A percentile compares a stretch with the other conserved stretches of the same genome.
Conservation (phyloP, 1,139 yeast species). For the Geotrichum citri-aurantii region DNA sequence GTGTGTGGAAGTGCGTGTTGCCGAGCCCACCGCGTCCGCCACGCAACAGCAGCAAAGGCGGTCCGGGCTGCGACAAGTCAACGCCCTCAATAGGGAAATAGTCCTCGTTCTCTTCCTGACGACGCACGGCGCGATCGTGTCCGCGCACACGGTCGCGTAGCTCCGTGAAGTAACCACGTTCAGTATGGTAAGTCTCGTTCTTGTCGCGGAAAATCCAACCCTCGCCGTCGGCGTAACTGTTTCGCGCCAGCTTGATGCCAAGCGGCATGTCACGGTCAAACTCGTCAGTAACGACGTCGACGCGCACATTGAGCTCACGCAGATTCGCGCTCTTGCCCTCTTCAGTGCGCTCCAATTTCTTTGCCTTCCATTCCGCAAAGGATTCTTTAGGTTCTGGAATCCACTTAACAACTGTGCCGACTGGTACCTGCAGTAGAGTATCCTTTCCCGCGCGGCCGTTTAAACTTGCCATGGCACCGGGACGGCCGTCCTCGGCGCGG, state of each 20-base stretch:
- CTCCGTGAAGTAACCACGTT: constrained; percentile 56
- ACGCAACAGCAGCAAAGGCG: constrained; percentile 62
- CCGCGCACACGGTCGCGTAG: constrained; percentile 57
- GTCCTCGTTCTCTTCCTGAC: constrained; percentile 60
- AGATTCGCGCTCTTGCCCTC: background rate
- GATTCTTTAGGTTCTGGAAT: constrained; percentile 60
- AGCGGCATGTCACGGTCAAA: constrained; percentile 11
- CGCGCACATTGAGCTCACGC: constrained; percentile 17
- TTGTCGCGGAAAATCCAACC: constrained; percentile 84
- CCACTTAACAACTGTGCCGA: constrained; percentile 85
- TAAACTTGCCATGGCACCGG: constrained; percentile 69
- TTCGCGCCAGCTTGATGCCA: constrained; percentile 48
- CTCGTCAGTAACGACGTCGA: constrained; percentile 17
- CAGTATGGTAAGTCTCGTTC: constrained; percentile 61
- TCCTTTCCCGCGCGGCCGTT: constrained; percentile 83
- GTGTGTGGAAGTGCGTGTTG: constrained; percentile 86
- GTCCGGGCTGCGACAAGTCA: constrained; percentile 63
- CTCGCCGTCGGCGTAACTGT: constrained; percentile 56
- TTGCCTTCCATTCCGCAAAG: constrained; percentile 14
- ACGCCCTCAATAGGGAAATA: constrained; percentile 72
- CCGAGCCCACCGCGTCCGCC: constrained; percentile 97
- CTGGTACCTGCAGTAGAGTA: constrained; percentile 76
- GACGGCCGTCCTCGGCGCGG: constrained; percentile 62
- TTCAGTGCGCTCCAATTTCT: constrained; percentile 15
- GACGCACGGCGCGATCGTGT: constrained; percentile 56